A percentile compares a stretch with the other conserved stretches of the same genome.
phyloP scores from a whole-genome alignment of 2,329 filamentous ascomycete genomes.

The Aspergillus ibericus region DNA sequence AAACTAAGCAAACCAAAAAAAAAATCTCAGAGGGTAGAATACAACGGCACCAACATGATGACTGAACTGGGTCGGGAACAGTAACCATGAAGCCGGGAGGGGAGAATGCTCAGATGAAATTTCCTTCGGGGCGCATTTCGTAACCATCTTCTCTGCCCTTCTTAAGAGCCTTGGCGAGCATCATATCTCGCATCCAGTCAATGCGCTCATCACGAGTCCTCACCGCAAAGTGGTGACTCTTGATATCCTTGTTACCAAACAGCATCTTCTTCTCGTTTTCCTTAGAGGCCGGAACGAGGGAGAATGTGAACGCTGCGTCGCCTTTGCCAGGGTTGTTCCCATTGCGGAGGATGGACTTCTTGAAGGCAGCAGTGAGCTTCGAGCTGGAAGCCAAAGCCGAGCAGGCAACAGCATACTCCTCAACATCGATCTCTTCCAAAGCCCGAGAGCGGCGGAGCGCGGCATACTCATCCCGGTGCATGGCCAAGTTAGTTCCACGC shows the following conservation, averaged over 20 bases:
- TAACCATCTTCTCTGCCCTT: slow-evolving; percentile 29
- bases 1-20: not conserved
- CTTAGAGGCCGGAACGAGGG: slow-evolving; percentile 44
- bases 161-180: slow-evolving; percentile 46
- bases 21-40: not conserved
- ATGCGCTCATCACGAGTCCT: slow-evolving; percentile 84
- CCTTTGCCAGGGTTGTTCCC: slow-evolving; percentile 26
- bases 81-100: not conserved
- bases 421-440: slow-evolving; percentile 79
- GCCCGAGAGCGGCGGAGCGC: slow-evolving; percentile 24
- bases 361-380: slow-evolving; percentile 86
- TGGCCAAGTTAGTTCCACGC: slow-evolving; percentile 64
- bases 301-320: slow-evolving; percentile 44
- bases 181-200: slow-evolving; percentile 68
- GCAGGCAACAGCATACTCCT: slow-evolving; percentile 55
- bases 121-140: not conserved
- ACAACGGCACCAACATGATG: not conserved
- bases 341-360: slow-evolving; percentile 50
- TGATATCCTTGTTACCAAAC: slow-evolving; percentile 59
- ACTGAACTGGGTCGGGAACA: not conserved
- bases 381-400: slow-evolving; percentile 71
- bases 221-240: slow-evolving; percentile 93
- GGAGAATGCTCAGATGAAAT: not conserved
- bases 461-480: slow-evolving; percentile 27
- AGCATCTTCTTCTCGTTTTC: slow-evolving; percentile 37